These are phyloP conservation scores for Globisporangium yorkense DNA, from an alignment of 352 stramenopile species.

Conservation along the genomic window DNA sequence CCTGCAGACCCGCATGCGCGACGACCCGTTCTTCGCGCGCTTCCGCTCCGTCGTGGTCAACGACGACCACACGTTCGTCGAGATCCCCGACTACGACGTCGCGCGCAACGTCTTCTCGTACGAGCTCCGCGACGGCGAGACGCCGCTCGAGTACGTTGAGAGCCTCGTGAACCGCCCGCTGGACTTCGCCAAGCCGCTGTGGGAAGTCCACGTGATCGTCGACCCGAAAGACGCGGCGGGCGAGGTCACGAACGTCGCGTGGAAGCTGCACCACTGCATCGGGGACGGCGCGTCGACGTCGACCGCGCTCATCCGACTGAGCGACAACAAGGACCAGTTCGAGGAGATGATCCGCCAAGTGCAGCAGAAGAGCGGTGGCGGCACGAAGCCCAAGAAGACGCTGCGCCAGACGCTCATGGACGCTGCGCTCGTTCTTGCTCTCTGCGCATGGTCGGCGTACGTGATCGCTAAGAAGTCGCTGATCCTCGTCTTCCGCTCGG, in stretches of 20 bases:
- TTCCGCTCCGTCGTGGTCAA: slow-evolving; percentile 59
- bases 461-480: slow-evolving; percentile 52
- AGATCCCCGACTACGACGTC: slow-evolving; percentile 52
- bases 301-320: slow-evolving; percentile 58
- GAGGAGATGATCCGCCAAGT: slow-evolving; percentile 57
- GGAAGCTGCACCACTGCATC: slow-evolving; percentile 77
- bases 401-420: slow-evolving; percentile 20
- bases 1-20: slow-evolving; percentile 38
- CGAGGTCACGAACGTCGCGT: slow-evolving; percentile 41
- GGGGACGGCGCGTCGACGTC: slow-evolving; percentile 65
- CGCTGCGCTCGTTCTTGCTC: slow-evolving; percentile 19
- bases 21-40: slow-evolving; percentile 62
- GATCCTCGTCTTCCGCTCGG: slow-evolving; percentile 36
- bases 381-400: slow-evolving; percentile 27
- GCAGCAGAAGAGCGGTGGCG: slow-evolving; percentile 22
- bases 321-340: slow-evolving; percentile 62
- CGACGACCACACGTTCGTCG: slow-evolving; percentile 45
- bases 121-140: slow-evolving; percentile 44
- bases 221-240: slow-evolving; percentile 20
- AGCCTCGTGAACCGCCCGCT: slow-evolving; percentile 64
- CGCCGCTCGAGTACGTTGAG: slow-evolving; percentile 57
- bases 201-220: slow-evolving; percentile 65
- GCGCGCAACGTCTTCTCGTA: slow-evolving; percentile 49
- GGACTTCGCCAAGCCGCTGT: slow-evolving; percentile 64
- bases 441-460: slow-evolving; percentile 50